Conservation (phyloP, 768 basidiomycete genomes). For the Trametes sanguinea region DNA sequence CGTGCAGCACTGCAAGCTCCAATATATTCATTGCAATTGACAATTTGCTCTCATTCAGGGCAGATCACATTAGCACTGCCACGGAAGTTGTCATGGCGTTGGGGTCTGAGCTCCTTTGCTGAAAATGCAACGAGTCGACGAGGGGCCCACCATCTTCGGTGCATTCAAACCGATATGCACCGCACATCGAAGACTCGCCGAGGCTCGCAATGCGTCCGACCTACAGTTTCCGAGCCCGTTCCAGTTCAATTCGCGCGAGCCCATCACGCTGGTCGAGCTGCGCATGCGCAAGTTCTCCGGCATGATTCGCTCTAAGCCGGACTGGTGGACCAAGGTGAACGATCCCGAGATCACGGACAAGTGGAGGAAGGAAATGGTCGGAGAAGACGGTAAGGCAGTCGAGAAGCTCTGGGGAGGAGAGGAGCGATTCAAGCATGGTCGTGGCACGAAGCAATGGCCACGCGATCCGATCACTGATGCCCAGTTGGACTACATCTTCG, state of each 20-base stretch:
- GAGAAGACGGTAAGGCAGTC: background rate
- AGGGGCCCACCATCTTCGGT: too few species aligned
- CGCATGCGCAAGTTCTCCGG: constrained; percentile 6
- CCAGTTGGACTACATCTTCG: constrained; percentile 5
- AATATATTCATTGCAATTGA: too few species aligned
- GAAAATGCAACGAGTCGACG: too few species aligned
- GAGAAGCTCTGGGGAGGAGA: background rate
- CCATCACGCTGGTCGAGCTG: constrained; percentile 5
- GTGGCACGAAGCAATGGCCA: constrained; percentile 4
- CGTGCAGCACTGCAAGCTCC: too few species aligned
- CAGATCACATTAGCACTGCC: too few species aligned
- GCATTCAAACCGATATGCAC: background rate
- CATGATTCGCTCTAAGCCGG: background rate
- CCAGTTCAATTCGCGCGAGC: background rate
- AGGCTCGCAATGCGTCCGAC: background rate
- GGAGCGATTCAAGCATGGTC: background rate
- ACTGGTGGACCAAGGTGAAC: constrained; percentile 4
- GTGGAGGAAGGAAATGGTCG: constrained; percentile 10
- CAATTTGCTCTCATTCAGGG: too few species aligned
- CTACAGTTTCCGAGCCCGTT: background rate
- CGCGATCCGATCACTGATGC: background rate
- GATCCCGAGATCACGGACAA: background rate
- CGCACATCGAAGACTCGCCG: background rate
- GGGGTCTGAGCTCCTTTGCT: too few species aligned
- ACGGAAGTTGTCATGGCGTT: too few species aligned